Conservation (phyloP, 371 early-diverging fungal genomes). For the Fennellomyces sp. region DNA sequence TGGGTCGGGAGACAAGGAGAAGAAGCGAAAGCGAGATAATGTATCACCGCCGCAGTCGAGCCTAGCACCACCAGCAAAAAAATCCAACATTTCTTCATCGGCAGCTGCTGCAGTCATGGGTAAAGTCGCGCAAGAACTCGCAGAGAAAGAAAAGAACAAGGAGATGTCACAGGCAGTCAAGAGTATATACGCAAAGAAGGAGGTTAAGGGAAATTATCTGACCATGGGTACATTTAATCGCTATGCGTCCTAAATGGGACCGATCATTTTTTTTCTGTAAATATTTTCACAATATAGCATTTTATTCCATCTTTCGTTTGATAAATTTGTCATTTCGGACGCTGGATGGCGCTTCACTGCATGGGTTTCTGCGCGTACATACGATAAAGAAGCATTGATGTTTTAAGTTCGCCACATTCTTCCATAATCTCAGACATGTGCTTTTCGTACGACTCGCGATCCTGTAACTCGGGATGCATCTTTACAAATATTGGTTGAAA, state of each 20-base stretch:
- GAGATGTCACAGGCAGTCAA: slow-evolving; percentile 56
- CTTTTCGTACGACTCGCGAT: too few species aligned
- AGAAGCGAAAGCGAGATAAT: slow-evolving; percentile 29
- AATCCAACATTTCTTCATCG: slow-evolving; percentile 26
- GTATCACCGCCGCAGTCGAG: not conserved
- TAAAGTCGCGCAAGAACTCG: slow-evolving; percentile 60
- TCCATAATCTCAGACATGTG: too few species aligned
- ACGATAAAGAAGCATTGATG: too few species aligned
- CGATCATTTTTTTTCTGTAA: not conserved
- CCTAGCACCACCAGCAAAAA: slow-evolving; percentile 9
- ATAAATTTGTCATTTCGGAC: too few species aligned
- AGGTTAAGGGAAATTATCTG: slow-evolving; percentile 58
- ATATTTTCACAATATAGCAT: too few species aligned
- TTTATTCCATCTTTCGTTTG: too few species aligned
- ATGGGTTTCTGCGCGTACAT: too few species aligned
- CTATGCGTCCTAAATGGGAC: slow-evolving; percentile 31
- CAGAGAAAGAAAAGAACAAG: slow-evolving; percentile 38
- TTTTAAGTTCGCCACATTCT: too few species aligned
- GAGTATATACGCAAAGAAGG: slow-evolving; percentile 57
- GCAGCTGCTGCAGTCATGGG: slow-evolving; percentile 56
- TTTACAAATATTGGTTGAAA: too few species aligned
- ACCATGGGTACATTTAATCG: slow-evolving; percentile 75
- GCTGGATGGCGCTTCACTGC: too few species aligned
- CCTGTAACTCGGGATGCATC: too few species aligned
- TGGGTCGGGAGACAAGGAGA: slow-evolving; percentile 19